Evolutionary conservation across 1,284 basidiomycete genomes (phyloP).

Genomic region (Limonomyces culmigenus): DNA sequence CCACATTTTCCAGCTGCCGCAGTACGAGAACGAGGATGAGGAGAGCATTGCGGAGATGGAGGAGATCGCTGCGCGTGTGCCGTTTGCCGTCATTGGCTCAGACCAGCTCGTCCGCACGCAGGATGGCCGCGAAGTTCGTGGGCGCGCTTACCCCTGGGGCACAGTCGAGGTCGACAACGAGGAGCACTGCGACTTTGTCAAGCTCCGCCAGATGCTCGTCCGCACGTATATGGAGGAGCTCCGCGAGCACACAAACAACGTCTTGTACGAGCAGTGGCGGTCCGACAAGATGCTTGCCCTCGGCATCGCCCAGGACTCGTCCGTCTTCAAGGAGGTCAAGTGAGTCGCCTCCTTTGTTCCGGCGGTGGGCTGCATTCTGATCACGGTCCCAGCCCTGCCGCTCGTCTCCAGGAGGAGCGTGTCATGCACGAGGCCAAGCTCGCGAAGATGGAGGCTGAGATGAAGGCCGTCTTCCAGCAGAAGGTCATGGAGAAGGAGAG

Average conservation of each 20-base stretch:
- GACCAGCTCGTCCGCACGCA: conserved; percentile 65
- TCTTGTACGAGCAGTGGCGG: conserved; percentile 92
- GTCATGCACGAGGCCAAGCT: conserved; percentile 89
- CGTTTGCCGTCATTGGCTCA: conserved; percentile 92
- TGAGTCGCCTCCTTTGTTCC: conserved; percentile 23
- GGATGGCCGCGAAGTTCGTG: conserved; percentile 81
- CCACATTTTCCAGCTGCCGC: conserved; percentile 89
- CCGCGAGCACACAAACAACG: conserved; percentile 84
- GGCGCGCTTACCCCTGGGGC: conserved; percentile 92
- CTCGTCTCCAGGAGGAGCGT: conserved; percentile 89
- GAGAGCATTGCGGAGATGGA: conserved; percentile 91
- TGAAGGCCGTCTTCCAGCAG: conserved; percentile 99
- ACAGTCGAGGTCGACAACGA: conserved; percentile 97
- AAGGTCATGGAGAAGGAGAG: conserved; percentile 98
- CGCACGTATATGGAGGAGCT: conserved; percentile 97
- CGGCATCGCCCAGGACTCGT: conserved; percentile 92
- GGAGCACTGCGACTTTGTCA: conserved; percentile 96
- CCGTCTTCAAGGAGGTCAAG: conserved; percentile 98
- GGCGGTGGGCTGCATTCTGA: conserved; percentile 6
- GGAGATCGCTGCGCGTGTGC: conserved; percentile 93
- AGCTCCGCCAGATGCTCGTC: conserved; percentile 95
- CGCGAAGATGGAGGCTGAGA: conserved; percentile 97
- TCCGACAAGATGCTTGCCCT: conserved; percentile 87
- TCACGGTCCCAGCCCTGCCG: conserved; percentile 57
- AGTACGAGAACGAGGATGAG: conserved; percentile 93